A percentile compares a stretch with the other conserved stretches of the same genome.
Conservation (phyloP, 345 rosid species). For the Citrus reticulata region DNA sequence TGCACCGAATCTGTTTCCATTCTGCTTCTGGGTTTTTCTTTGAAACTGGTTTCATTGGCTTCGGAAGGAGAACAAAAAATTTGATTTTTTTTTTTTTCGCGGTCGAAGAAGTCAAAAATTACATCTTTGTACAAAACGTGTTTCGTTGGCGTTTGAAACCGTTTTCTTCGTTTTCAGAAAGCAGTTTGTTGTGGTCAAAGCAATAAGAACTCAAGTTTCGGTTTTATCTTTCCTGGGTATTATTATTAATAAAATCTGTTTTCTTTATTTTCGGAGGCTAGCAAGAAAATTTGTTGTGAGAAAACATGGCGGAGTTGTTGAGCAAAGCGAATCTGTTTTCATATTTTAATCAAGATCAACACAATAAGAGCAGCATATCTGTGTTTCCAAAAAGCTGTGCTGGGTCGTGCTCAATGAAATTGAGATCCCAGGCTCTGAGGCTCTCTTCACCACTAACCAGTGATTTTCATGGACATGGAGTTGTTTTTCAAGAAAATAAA, state of each 20-base stretch:
- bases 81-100: not conserved
- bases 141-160: not conserved
- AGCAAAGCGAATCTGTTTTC: constrained; percentile 40
- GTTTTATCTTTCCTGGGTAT: not conserved
- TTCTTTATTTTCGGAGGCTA: not conserved
- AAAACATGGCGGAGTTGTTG: constrained; percentile 49
- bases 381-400: constrained; percentile 28
- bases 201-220: not conserved
- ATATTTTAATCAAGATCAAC: constrained; percentile 25
- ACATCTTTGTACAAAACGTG: not conserved
- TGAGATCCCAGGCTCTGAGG: constrained; percentile 33
- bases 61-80: not conserved
- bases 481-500: constrained; percentile 28
- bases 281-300: not conserved
- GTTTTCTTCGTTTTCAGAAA: not conserved
- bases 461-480: constrained; percentile 46
- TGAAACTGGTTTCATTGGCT: not conserved
- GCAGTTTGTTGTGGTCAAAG: not conserved
- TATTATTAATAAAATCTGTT: not conserved
- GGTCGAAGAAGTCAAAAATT: constrained; percentile 1
- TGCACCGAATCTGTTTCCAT: not conserved
- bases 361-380: constrained; percentile 5
- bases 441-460: not conserved
- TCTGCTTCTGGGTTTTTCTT: not conserved
- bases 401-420: constrained; percentile 20